Base-by-base conservation (phyloP, 169 alveolate species). In the Plasmodium vinckei region DNA sequence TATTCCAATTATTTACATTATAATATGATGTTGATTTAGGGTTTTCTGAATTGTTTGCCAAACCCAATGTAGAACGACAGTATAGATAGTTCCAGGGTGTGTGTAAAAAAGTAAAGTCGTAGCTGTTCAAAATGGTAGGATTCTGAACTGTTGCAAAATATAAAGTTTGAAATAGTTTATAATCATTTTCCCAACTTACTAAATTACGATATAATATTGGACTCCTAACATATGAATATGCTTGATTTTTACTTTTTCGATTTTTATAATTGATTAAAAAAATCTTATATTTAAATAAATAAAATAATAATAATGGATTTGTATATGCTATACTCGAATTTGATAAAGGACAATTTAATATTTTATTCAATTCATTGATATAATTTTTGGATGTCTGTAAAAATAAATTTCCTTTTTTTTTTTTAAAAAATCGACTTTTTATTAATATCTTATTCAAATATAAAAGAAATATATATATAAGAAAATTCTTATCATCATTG, bases 221-320 rank as follows among this genome's bases (percentile, higher is more conserved):
- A 65, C 49, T 56, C 23, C 39, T 59, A 19, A 64, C 12, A 54
- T 47, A 13, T 9, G 10, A 3, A 42, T 59, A 47, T 27, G 59
- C 39, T 39, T 42, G 13, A 60, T 67, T 56, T 57, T 19, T 59
- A 27, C 33, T 51, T 49, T 77, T 63, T 59, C 77, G 51, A 44
- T 57, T 72, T 21, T 47, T 77, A 25, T 77, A 23, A 70, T 77
- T 21, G 9, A 21, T 42, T 33, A 77, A 44, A 77, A 63, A 23
- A 15, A 65, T 77, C 10, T 64, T 54, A 57, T 77, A 70, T 65
- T 77, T 77, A 65, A 77, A 46, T 77, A 77, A 77, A 65, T 65
- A 60, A 57, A 64, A 77, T 33, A 77, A 70, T 6, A 77, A 15
- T 61, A 77, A 65, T 13, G 77, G 64, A 57, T 77, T 77, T 23